A percentile compares a stretch with the other conserved stretches of the same genome.
Evolutionary conservation across 768 basidiomycete species (phyloP).

Genomic region (Panaeolus papilionaceus): DNA sequence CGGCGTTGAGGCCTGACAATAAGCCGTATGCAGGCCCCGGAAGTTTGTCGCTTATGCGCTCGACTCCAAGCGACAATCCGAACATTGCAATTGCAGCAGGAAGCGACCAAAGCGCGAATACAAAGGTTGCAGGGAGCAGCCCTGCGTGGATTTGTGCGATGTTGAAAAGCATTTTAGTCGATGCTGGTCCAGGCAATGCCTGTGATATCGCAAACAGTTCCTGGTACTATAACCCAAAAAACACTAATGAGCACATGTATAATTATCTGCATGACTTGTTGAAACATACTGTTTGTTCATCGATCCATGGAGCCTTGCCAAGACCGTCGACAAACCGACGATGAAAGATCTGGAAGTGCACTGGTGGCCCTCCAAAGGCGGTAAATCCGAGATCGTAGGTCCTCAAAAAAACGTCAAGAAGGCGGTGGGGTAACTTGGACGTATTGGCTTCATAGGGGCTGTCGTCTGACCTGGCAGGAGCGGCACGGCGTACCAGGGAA

Average conservation of each 20-base stretch:
- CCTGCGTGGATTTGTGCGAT: constrained; percentile 52
- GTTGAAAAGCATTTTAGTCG: constrained; percentile 54
- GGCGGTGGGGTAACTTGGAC: constrained; percentile 29
- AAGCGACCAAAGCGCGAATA: constrained; percentile 51
- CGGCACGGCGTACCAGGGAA: constrained; percentile 21
- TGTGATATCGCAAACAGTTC: constrained; percentile 55
- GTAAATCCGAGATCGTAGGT: constrained; percentile 49
- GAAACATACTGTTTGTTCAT: constrained; percentile 45
- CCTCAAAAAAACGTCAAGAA: constrained; percentile 39
- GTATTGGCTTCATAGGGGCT: constrained; percentile 26
- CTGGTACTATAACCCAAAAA: constrained; percentile 36
- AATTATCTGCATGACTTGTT: constrained; percentile 13
- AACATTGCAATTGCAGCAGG: constrained; percentile 57
- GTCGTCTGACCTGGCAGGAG: background rate
- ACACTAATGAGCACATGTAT: constrained; percentile 23
- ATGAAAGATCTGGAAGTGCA: constrained; percentile 54
- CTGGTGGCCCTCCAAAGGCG: constrained; percentile 55
- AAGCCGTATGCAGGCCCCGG: constrained; percentile 55
- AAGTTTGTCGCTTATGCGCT: constrained; percentile 45
- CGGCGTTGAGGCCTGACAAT: constrained; percentile 58
- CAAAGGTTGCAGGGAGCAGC: constrained; percentile 44
- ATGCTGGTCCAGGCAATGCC: constrained; percentile 55
- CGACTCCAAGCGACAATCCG: constrained; percentile 49
- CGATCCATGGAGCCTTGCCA: constrained; percentile 43
- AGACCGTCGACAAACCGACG: constrained; percentile 43